phyloP scores from a whole-genome alignment of 2,329 filamentous ascomycete species.

The Xylariaceae sp. region DNA sequence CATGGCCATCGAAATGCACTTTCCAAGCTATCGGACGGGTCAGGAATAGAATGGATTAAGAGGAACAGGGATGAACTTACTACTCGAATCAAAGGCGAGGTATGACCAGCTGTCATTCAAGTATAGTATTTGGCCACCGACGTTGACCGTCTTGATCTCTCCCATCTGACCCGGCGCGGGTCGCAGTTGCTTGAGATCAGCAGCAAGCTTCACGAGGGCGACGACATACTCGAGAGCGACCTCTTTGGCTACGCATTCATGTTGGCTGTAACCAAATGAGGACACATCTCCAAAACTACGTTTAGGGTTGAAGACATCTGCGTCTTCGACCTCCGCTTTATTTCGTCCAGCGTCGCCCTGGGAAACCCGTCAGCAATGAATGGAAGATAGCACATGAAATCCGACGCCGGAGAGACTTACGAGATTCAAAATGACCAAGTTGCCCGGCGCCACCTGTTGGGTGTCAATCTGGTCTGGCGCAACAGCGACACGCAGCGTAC shows the following conservation, averaged over 20 bases:
- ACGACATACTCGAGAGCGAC: conserved; percentile 40
- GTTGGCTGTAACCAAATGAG: conserved; percentile 44
- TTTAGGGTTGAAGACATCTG: conserved; percentile 41
- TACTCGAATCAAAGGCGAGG: conserved; percentile 42
- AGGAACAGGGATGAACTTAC: conserved; percentile 34
- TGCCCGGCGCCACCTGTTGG: conserved; percentile 38
- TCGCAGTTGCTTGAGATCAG: conserved; percentile 42
- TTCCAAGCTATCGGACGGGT: conserved; percentile 34
- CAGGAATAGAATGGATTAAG: conserved; percentile 15
- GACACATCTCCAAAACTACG: conserved; percentile 40
- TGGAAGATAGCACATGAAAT: background rate
- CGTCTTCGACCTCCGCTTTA: conserved; percentile 35
- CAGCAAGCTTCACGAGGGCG: conserved; percentile 41
- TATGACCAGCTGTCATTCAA: conserved; percentile 48
- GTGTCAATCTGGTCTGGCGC: conserved; percentile 36
- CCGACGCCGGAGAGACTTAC: conserved; percentile 31
- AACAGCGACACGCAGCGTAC: conserved; percentile 38
- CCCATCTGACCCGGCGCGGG: conserved; percentile 45
- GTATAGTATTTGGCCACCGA: conserved; percentile 40
- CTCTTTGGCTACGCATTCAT: conserved; percentile 43
- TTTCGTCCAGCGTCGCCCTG: conserved; percentile 40
- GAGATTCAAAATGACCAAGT: conserved; percentile 39
- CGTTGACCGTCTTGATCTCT: conserved; percentile 41
- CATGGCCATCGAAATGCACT: conserved; percentile 40
- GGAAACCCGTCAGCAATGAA: conserved; percentile 14